These are phyloP conservation scores for Hanseniaspora nectarophila DNA, from an alignment of 805 yeast genomes.

Conservation along the genomic window DNA sequence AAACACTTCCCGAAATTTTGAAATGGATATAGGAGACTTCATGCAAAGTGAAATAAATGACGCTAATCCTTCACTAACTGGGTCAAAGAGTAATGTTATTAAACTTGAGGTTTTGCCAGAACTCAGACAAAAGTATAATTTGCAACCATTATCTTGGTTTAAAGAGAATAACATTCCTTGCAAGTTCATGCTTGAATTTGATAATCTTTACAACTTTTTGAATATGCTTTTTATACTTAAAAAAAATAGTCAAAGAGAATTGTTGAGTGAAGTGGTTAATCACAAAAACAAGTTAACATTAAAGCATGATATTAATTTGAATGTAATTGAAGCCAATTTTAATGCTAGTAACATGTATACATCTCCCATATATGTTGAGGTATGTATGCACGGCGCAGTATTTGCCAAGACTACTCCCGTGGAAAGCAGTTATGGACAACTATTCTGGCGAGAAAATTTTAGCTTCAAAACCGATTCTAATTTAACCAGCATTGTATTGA, in stretches of 20 bases:
- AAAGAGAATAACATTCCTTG: not conserved
- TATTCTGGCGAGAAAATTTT: constrained; percentile 71
- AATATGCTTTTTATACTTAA: constrained; percentile 64
- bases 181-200: not conserved
- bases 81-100: constrained; percentile 42
- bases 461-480: constrained; percentile 49
- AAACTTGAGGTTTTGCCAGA: constrained; percentile 47
- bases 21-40: constrained; percentile 24
- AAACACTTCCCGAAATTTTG: not conserved
- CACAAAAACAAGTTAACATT: constrained; percentile 36
- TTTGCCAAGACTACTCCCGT: constrained; percentile 72
- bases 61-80: constrained; percentile 50
- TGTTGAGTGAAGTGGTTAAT: constrained; percentile 20
- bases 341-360: constrained; percentile 21
- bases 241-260: constrained; percentile 50
- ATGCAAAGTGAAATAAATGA: constrained; percentile 52
- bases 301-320: constrained; percentile 42
- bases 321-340: constrained; percentile 55
- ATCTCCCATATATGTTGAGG: constrained; percentile 48
- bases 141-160: not conserved
- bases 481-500: constrained; percentile 38
- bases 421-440: constrained; percentile 33
- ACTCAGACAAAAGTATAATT: constrained; percentile 33
- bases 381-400: constrained; percentile 56
- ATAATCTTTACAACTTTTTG: constrained; percentile 1